Conservation (phyloP, 2,329 filamentous ascomycete species). For the Ilyonectria sp. region DNA sequence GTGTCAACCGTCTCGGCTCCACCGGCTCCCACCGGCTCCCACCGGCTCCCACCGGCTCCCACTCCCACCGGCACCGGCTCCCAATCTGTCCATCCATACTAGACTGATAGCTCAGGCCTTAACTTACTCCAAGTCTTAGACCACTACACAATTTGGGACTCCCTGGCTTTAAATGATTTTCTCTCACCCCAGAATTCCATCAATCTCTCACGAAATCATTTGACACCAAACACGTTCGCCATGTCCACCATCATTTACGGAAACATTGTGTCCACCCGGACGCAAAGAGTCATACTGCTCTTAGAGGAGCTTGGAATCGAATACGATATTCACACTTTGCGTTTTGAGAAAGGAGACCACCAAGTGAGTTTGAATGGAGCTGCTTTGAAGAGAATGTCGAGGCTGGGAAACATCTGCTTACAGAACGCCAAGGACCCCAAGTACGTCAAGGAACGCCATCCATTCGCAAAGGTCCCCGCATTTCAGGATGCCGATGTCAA, state of each 20-base stretch:
- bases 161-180: neutral
- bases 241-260: slow-evolving; percentile 8
- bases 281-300: slow-evolving; percentile 7
- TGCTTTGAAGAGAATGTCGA: neutral
- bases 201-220: neutral
- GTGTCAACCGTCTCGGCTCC: neutral
- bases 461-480: slow-evolving; percentile 14
- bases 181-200: neutral
- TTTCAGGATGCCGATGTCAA: slow-evolving; percentile 6
- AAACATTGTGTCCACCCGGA: slow-evolving; percentile 8
- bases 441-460: slow-evolving; percentile 8
- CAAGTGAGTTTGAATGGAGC: neutral
- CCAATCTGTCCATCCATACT: neutral
- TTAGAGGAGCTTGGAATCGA: slow-evolving; percentile 1
- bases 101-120: neutral
- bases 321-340: slow-evolving; percentile 3
- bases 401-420: neutral
- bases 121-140: neutral
- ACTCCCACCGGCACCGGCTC: too few relatives aligned
- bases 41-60: too few relatives aligned
- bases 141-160: neutral
- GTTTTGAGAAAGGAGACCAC: slow-evolving; percentile 6
- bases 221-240: neutral
- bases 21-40: neutral
- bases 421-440: neutral